Percentiles rank a stretch among this genome's conserved stretches.
These are phyloP conservation scores for Stachybotrys elegans DNA, from an alignment of 2,329 filamentous ascomycete species.

Conservation along the genomic window DNA sequence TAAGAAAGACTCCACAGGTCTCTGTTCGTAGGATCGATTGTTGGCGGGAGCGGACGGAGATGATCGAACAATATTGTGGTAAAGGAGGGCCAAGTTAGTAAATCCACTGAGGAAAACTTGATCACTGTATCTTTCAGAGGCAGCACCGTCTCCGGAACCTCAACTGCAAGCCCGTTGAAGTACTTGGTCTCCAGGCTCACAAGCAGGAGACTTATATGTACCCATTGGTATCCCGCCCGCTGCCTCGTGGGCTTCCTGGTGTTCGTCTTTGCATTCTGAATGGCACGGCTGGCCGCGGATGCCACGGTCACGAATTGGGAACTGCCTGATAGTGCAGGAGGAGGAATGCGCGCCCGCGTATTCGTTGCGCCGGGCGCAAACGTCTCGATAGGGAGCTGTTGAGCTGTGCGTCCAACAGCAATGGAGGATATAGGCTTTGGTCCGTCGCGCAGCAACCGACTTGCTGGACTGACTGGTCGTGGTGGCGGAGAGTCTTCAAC, in stretches of 20 bases:
- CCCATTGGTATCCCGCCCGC: neutral
- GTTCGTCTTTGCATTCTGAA: conserved; percentile 2
- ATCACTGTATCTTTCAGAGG: conserved; percentile 6
- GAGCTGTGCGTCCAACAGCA: neutral
- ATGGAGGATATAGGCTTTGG: conserved; percentile 1
- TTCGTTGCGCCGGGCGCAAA: neutral
- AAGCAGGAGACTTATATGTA: conserved; percentile 4
- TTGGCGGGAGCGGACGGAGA: neutral
- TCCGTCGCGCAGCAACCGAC: conserved; percentile 2
- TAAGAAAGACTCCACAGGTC: conserved; percentile 1
- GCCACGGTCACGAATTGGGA: conserved; percentile 2
- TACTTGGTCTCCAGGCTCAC: conserved; percentile 6
- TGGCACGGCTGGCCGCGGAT: conserved; percentile 4
- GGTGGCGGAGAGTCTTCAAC: conserved; percentile 7
- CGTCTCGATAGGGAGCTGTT: conserved; percentile 1
- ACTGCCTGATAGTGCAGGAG: neutral
- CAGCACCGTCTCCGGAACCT: conserved; percentile 6
- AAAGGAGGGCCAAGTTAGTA: neutral
- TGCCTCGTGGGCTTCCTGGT: conserved; percentile 4
- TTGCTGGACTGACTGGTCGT: conserved; percentile 6
- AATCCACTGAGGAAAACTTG: conserved; percentile 5
- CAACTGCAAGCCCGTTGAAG: conserved; percentile 6
- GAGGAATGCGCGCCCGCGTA: conserved; percentile 1
- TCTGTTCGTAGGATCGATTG: neutral
- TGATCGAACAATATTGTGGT: neutral